Base-by-base conservation (phyloP, 2,329 filamentous ascomycete species). In the Epichloe festucae region DNA sequence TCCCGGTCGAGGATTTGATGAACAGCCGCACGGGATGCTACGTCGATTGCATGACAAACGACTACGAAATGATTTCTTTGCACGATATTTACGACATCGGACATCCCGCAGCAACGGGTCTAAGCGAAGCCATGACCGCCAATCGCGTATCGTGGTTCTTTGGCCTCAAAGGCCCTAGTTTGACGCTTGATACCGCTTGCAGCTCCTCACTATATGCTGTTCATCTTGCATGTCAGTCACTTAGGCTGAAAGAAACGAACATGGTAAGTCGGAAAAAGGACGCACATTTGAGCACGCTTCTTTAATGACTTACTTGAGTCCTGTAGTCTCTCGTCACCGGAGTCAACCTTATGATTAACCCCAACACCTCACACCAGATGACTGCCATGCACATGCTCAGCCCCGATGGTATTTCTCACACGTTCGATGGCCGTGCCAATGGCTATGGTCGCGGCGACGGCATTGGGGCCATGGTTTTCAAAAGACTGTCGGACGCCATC, bases 371-470 rank as follows among this genome's bases (percentile, higher is more conserved):
- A 6, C 48, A 53, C 27, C 27, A 27, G 27, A 2, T 27, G 7
- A 27, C 27, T 27, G 27, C 27, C 10, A 46, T 54, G 23, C 10
- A 31, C 10, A 23, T 46, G n/a, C 14, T 35, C 11, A 60, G 59
- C 1, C 47, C 55, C 2, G 52, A 52, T 4, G 55, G 57, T 2
- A 51, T 46, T 4, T 68, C 65, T 52, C 61, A 65, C 31, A 63
- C 64, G 0, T 70, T 69, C 50, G 61, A 63, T 42, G 54, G 52
- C 5, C 53, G 55, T 8, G 73, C 69, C 0, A 64, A 71, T 48
- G 74, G 73, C 0, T 76, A 75, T 52, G 67, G 62, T 4, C 64
- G 70, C n/a, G 71, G 68, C 1, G 74, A 77, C 52, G 74, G 70
- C 1, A 58, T 69, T 15, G 68, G 60, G 2, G 59, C 63, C 14